Percentiles rank a stretch among this genome's conserved stretches.
These are phyloP conservation scores for Apophysomyces elegans DNA, from an alignment of 371 early-diverging fungal genomes.

Conservation along the genomic window DNA sequence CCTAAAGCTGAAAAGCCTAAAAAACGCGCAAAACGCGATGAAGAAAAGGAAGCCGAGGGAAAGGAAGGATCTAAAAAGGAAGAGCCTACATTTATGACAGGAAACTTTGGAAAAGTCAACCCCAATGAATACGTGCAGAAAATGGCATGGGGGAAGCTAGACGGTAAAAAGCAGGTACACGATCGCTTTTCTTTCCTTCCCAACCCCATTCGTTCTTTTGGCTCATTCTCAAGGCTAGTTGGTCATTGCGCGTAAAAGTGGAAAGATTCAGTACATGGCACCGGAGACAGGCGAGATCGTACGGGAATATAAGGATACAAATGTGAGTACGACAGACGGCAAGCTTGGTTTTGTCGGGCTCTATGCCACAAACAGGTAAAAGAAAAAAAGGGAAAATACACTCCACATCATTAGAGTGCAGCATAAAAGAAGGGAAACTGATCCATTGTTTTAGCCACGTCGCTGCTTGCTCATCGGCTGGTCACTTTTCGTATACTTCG, in stretches of 20 bases:
- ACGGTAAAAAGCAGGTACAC: slow-evolving; percentile 40
- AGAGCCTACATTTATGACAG: slow-evolving; percentile 37
- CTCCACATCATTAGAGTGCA: too few species aligned
- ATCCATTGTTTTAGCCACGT: slow-evolving; percentile 25
- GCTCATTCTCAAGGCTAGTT: slow-evolving; percentile 27
- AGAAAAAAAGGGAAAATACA: too few species aligned
- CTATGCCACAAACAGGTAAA: slow-evolving; percentile 45
- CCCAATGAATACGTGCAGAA: slow-evolving; percentile 55
- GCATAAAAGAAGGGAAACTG: background rate
- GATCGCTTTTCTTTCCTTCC: slow-evolving; percentile 18
- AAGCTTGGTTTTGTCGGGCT: slow-evolving; percentile 67
- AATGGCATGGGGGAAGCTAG: slow-evolving; percentile 50
- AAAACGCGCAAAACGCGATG: slow-evolving; percentile 19
- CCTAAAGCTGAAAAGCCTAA: slow-evolving; percentile 31
- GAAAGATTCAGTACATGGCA: slow-evolving; percentile 59
- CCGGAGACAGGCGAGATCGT: slow-evolving; percentile 54
- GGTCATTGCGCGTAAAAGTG: slow-evolving; percentile 70
- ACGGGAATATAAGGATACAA: slow-evolving; percentile 48
- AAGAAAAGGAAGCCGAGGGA: slow-evolving; percentile 23
- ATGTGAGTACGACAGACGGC: slow-evolving; percentile 38
- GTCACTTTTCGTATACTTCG: slow-evolving; percentile 39
- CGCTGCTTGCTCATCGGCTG: slow-evolving; percentile 39
- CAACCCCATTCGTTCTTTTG: background rate
- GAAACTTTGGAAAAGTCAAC: slow-evolving; percentile 58
- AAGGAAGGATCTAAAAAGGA: slow-evolving; percentile 29